Conservation (phyloP, 2,329 filamentous ascomycete genomes). For the Botryotinia narcissicola region DNA sequence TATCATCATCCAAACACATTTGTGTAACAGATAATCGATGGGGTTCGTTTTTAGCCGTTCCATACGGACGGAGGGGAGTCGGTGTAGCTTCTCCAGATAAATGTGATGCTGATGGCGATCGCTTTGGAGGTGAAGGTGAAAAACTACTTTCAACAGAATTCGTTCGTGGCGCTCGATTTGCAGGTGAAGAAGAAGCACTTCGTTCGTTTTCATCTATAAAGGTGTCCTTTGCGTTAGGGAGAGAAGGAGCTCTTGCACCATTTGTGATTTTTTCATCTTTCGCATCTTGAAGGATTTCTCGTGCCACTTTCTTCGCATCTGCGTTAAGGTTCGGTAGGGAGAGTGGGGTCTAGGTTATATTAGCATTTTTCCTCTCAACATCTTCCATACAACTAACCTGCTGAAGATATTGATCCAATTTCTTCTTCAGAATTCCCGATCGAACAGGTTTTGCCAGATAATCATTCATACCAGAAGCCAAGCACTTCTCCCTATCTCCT, state of each 20-base stretch:
- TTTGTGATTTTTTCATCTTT: neutral
- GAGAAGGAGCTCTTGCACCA: neutral
- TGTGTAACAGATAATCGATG: neutral
- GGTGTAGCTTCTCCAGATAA: constrained; percentile 2
- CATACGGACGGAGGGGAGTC: neutral
- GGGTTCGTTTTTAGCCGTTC: neutral
- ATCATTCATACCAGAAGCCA: constrained; percentile 97
- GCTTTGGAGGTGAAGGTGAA: neutral
- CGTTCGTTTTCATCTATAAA: neutral
- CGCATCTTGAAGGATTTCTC: constrained; percentile 27
- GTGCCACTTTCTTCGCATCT: constrained; percentile 31
- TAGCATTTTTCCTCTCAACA: neutral
- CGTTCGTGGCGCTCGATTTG: neutral
- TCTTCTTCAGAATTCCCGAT: constrained; percentile 79
- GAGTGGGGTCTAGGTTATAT: constrained; percentile 27
- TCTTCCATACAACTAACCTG: constrained; percentile 28
- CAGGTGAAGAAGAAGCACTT: neutral
- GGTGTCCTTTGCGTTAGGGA: neutral
- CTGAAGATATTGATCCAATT: constrained; percentile 66
- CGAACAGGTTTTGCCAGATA: constrained; percentile 95
- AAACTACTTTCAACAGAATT: neutral
- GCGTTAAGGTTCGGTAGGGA: constrained; percentile 31
- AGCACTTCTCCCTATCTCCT: constrained; percentile 89
- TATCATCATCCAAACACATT: neutral
- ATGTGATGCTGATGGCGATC: neutral